phyloP scores from a whole-genome alignment of 345 rosid genomes.

The Firmiana major region DNA sequence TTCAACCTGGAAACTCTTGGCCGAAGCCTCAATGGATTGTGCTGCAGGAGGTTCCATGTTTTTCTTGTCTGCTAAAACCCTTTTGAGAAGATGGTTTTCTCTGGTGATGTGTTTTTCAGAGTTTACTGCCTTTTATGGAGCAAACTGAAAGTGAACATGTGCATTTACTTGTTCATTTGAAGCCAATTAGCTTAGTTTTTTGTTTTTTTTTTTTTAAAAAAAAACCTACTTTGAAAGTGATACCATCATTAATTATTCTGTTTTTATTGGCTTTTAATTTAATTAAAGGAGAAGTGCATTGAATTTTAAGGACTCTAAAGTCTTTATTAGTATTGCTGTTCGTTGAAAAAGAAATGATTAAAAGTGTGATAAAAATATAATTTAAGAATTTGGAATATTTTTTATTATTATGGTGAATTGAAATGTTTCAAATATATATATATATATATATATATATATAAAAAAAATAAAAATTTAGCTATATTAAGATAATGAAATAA shows the following conservation, averaged over 20 bases:
- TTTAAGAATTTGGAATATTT: too few relatives aligned
- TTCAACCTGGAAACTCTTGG: slow-evolving; percentile 26
- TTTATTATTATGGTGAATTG: too few relatives aligned
- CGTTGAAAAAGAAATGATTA: too few relatives aligned
- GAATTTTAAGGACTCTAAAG: too few relatives aligned
- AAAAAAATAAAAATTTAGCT: too few relatives aligned
- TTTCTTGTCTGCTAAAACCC: background rate
- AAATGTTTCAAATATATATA: too few relatives aligned
- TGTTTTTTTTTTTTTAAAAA: too few relatives aligned
- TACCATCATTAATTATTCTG: background rate
- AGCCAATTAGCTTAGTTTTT: background rate
- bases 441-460: too few relatives aligned
- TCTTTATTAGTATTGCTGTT: too few relatives aligned
- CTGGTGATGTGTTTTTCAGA: background rate
- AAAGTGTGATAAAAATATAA: too few relatives aligned
- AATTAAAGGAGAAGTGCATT: background rate
- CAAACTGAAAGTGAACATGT: background rate
- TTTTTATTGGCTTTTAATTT: background rate
- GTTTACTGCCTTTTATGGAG: background rate
- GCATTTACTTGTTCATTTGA: background rate
- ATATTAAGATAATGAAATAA: too few relatives aligned
- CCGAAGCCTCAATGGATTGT: slow-evolving; percentile 22
- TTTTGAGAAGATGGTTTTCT: background rate
- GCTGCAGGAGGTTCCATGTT: slow-evolving; percentile 48
- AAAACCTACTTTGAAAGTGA: background rate